phyloP scores from a whole-genome alignment of 805 yeast species.

The Kodamaea sagamina region DNA sequence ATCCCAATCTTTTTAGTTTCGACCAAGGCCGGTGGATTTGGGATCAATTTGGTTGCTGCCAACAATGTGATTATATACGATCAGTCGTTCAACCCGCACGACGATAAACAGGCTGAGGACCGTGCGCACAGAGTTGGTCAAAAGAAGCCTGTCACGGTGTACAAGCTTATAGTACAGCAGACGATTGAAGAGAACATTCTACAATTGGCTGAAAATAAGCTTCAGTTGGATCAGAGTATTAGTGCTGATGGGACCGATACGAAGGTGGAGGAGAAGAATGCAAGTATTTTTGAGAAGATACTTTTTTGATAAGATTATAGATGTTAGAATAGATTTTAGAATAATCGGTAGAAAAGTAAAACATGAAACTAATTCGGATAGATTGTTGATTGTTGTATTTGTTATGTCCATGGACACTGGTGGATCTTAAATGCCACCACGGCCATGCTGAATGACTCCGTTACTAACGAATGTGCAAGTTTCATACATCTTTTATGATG shows the following conservation, averaged over 20 bases:
- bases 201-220: conserved; percentile 83
- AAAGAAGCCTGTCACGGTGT: conserved; percentile 76
- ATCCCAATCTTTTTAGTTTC: conserved; percentile 87
- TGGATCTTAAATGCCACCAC: too few relatives aligned
- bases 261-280: conserved; percentile 53
- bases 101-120: conserved; percentile 98
- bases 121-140: conserved; percentile 98
- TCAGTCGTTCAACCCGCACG: conserved; percentile 96
- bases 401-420: too few relatives aligned
- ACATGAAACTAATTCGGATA: too few relatives aligned
- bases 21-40: conserved; percentile 98
- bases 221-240: conserved; percentile 77
- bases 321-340: too few relatives aligned
- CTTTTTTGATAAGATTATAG: conserved; percentile 42
- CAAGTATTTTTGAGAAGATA: conserved; percentile 51
- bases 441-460: too few relatives aligned
- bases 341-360: too few relatives aligned
- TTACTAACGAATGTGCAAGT: too few relatives aligned
- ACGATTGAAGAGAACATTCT: conserved; percentile 90
- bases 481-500: too few relatives aligned
- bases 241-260: conserved; percentile 42
- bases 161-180: conserved; percentile 66
- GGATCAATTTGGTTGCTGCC: conserved; percentile 94
- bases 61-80: conserved; percentile 89
- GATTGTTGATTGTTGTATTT: too few relatives aligned